Percentiles rank a stretch among this genome's conserved stretches.
These are phyloP conservation scores for Coccomyxa sp. DNA, from an alignment of 139 green algal genomes.

Conservation along the genomic window DNA sequence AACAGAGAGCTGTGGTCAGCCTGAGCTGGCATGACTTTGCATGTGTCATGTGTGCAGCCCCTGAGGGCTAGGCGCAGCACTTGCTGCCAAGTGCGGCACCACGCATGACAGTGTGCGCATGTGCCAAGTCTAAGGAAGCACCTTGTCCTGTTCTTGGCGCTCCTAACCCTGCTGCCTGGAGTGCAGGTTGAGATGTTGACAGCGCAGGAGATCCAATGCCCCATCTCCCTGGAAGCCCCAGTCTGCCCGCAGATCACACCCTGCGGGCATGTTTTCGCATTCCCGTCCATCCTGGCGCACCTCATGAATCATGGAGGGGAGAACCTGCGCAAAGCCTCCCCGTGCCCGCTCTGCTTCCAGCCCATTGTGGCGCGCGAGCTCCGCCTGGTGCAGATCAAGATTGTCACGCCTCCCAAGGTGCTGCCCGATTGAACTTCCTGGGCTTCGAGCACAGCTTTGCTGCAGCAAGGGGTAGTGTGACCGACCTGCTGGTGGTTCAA, in stretches of 20 bases:
- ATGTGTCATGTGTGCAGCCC: too few species aligned
- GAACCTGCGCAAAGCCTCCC: conserved; percentile 4
- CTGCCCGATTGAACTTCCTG: not conserved
- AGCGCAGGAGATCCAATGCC: conserved; percentile 55
- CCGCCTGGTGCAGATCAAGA: conserved; percentile 46
- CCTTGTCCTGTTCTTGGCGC: too few species aligned
- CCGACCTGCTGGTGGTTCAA: too few species aligned
- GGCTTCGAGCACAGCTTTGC: conserved; percentile 1
- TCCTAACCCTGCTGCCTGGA: not conserved
- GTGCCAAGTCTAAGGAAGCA: too few species aligned
- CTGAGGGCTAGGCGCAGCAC: too few species aligned
- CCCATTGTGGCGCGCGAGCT: conserved; percentile 69
- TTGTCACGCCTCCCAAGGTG: conserved; percentile 17
- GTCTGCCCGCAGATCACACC: conserved; percentile 78
- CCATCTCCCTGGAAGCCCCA: conserved; percentile 79
- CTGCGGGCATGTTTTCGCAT: conserved; percentile 85
- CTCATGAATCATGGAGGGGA: conserved; percentile 39
- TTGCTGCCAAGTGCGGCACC: too few species aligned
- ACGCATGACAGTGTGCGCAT: too few species aligned
- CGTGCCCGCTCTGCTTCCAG: conserved; percentile 53
- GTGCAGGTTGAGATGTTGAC: conserved; percentile 57
- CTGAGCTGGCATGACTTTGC: too few species aligned
- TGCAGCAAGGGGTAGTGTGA: not conserved
- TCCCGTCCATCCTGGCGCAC: conserved; percentile 77
- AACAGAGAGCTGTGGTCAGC: too few species aligned